Evolutionary conservation across 805 yeast species (phyloP).

Genomic region (Lachancea sp.): DNA sequence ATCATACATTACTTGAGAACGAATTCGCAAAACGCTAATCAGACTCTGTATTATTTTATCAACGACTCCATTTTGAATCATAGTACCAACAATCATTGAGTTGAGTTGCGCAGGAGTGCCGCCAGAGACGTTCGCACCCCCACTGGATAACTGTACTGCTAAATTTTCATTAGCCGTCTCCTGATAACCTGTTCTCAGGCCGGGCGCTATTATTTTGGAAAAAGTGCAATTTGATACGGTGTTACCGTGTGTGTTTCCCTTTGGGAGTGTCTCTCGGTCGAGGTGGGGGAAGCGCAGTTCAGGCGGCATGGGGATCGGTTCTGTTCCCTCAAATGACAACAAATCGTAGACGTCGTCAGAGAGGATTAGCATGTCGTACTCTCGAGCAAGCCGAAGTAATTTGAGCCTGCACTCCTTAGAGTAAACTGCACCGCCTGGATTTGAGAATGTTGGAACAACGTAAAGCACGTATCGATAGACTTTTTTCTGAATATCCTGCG

Average conservation of each 20-base stretch:
- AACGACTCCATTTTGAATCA: conserved; percentile 47
- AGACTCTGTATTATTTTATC: not conserved
- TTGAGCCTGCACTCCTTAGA: conserved; percentile 44
- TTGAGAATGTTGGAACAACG: conserved; percentile 76
- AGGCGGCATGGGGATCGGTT: not conserved
- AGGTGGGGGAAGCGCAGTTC: conserved; percentile 46
- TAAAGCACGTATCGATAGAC: conserved; percentile 67
- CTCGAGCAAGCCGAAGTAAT: conserved; percentile 65
- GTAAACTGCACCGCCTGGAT: conserved; percentile 75
- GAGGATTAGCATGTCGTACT: conserved; percentile 66
- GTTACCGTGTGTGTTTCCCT: conserved; percentile 46
- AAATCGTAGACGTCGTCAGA: conserved; percentile 86
- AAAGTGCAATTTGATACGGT: conserved; percentile 75
- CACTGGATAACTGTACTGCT: conserved; percentile 56
- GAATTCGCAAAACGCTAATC: conserved; percentile 29
- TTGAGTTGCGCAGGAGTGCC: conserved; percentile 84
- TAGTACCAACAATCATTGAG: conserved; percentile 60
- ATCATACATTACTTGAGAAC: conserved; percentile 35
- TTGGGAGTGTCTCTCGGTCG: conserved; percentile 50
- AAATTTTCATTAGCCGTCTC: conserved; percentile 59
- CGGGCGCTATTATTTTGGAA: conserved; percentile 85
- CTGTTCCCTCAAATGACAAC: conserved; percentile 43
- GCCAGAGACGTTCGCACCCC: conserved; percentile 83
- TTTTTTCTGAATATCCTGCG: conserved; percentile 37
- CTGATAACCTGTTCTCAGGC: conserved; percentile 83